phyloP scores from a whole-genome alignment of 108 stramenopile genomes.

The Schizochytrium sp. region DNA sequence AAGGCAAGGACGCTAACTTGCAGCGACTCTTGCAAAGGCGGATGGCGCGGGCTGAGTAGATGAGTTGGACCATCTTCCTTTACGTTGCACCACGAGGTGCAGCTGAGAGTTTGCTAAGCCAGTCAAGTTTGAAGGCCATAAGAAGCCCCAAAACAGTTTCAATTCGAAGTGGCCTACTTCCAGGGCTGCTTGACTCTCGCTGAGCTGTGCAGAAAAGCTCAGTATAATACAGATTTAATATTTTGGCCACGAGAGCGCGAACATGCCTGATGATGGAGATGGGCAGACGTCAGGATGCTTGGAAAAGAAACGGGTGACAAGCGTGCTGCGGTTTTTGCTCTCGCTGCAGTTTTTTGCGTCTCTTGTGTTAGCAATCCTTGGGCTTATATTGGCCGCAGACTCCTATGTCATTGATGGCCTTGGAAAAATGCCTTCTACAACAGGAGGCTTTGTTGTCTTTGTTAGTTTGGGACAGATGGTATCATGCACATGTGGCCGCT shows the following conservation, averaged over 20 bases:
- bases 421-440: neutral
- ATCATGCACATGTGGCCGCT: constrained; percentile 29
- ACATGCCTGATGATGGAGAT: neutral
- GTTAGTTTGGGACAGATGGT: constrained; percentile 6
- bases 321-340: neutral
- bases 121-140: too few species aligned
- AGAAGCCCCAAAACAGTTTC: too few species aligned
- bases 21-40: neutral
- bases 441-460: neutral
- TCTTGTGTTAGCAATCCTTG: neutral
- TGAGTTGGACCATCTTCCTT: neutral
- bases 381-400: neutral
- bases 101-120: too few species aligned
- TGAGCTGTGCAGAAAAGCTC: too few species aligned
- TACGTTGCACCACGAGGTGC: too few species aligned
- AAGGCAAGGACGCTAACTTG: neutral
- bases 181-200: too few species aligned
- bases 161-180: too few species aligned
- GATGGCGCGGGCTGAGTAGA: neutral
- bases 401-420: neutral
- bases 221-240: too few species aligned
- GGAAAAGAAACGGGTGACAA: neutral
- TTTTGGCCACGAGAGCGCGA: too few species aligned
- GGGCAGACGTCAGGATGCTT: neutral
- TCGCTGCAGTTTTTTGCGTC: constrained; percentile 7